Conservation (phyloP, 352 stramenopile genomes). For the Phytophthora multivora region DNA sequence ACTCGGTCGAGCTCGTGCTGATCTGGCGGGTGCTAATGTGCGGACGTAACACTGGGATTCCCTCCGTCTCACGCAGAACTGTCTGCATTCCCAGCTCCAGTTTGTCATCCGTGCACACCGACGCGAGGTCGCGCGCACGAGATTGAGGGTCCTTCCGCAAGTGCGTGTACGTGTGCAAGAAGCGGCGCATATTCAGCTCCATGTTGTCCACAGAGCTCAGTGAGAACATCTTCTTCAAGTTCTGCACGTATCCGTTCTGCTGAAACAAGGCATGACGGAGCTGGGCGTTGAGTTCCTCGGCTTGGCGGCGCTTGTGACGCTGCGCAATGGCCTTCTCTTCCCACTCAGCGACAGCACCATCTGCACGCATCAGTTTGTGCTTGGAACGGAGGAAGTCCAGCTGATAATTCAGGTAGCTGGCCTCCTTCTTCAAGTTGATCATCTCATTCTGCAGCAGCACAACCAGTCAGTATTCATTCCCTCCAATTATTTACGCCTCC, state of each 20-base stretch:
- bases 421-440: slow-evolving; percentile 51
- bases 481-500: too few species aligned
- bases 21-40: slow-evolving; percentile 34
- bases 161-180: slow-evolving; percentile 43
- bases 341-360: slow-evolving; percentile 54
- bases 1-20: slow-evolving; percentile 33
- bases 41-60: slow-evolving; percentile 26
- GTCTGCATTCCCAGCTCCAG: slow-evolving; percentile 41
- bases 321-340: slow-evolving; percentile 64
- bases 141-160: slow-evolving; percentile 33
- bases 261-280: slow-evolving; percentile 61
- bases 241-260: slow-evolving; percentile 51
- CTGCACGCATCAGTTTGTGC: slow-evolving; percentile 51
- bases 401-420: slow-evolving; percentile 47
- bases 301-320: slow-evolving; percentile 61
- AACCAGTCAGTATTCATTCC: background rate
- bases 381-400: slow-evolving; percentile 54
- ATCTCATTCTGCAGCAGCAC: slow-evolving; percentile 38
- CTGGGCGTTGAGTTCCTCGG: slow-evolving; percentile 54
- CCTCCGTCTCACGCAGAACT: slow-evolving; percentile 36
- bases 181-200: slow-evolving; percentile 36
- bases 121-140: slow-evolving; percentile 25
- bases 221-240: slow-evolving; percentile 40
- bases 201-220: slow-evolving; percentile 17
- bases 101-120: slow-evolving; percentile 34